These are phyloP conservation scores for Amylostereum areolatum DNA, from an alignment of 1,284 basidiomycete species.

Conservation along the genomic window DNA sequence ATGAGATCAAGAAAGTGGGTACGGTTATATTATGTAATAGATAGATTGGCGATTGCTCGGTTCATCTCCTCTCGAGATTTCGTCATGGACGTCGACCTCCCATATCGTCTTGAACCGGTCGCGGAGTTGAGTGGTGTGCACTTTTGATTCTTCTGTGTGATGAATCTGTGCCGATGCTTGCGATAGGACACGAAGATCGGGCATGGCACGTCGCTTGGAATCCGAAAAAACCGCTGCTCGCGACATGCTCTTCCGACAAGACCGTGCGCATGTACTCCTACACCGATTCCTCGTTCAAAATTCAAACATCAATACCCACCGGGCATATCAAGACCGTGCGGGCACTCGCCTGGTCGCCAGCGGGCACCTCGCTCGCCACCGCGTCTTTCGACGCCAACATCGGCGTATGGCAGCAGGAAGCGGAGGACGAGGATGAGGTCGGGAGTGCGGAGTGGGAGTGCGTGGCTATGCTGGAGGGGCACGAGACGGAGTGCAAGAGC, in stretches of 20 bases:
- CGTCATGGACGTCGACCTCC: conserved; percentile 6
- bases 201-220: conserved; percentile 95
- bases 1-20: no score
- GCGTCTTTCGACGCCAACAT: conserved; percentile 95
- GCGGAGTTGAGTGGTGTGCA: conserved; percentile 8
- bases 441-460: conserved; percentile 75
- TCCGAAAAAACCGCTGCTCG: conserved; percentile 74
- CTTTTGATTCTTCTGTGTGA: not conserved
- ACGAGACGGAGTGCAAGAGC: conserved; percentile 97
- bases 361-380: conserved; percentile 85
- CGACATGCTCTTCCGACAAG: conserved; percentile 94
- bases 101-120: conserved; percentile 6
- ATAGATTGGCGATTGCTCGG: no score
- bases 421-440: conserved; percentile 36
- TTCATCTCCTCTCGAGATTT: not conserved
- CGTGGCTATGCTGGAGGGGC: conserved; percentile 85
- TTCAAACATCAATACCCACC: conserved; percentile 65
- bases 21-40: no score
- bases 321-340: conserved; percentile 93
- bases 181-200: conserved; percentile 74
- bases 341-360: conserved; percentile 85
- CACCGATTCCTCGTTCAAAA: conserved; percentile 41
- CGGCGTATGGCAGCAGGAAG: conserved; percentile 81
- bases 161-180: not conserved
- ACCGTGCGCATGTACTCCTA: conserved; percentile 85